phyloP scores from a whole-genome alignment of 371 early-diverging fungal genomes.

The Apophysomyces variabilis region DNA sequence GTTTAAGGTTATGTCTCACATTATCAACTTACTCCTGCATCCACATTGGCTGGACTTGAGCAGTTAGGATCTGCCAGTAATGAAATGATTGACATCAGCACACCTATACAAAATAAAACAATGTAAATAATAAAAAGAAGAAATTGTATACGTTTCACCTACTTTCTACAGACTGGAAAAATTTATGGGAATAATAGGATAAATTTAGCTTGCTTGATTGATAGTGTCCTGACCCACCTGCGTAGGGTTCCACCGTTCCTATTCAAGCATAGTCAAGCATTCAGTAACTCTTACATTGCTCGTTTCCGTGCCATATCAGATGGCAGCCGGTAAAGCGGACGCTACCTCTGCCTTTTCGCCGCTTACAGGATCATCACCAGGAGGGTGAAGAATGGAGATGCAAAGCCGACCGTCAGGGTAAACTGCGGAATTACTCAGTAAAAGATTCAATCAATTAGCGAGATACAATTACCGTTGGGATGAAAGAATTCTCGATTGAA shows the following conservation, averaged over 20 bases:
- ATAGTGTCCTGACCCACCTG: slow-evolving; percentile 53
- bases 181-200: not conserved
- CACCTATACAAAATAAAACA: slow-evolving; percentile 43
- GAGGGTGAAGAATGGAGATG: slow-evolving; percentile 83
- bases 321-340: slow-evolving; percentile 7
- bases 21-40: slow-evolving; percentile 57
- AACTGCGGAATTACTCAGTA: slow-evolving; percentile 28
- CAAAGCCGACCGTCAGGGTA: slow-evolving; percentile 85
- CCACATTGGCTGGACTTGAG: slow-evolving; percentile 93
- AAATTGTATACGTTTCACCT: slow-evolving; percentile 19
- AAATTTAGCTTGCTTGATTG: slow-evolving; percentile 9
- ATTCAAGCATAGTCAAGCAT: slow-evolving; percentile 5
- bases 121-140: not conserved
- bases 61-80: slow-evolving; percentile 97
- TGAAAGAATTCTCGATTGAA: slow-evolving; percentile 82
- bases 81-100: slow-evolving; percentile 87
- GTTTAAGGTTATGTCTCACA: not conserved
- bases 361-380: slow-evolving; percentile 81
- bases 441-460: not conserved
- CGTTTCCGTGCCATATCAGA: slow-evolving; percentile 10
- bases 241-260: slow-evolving; percentile 94
- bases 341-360: slow-evolving; percentile 81
- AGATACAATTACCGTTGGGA: slow-evolving; percentile 63
- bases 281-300: slow-evolving; percentile 6
- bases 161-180: slow-evolving; percentile 54